phyloP scores from a whole-genome alignment of 176 grass and related monocot genomes.

The Carex scoparia region DNA sequence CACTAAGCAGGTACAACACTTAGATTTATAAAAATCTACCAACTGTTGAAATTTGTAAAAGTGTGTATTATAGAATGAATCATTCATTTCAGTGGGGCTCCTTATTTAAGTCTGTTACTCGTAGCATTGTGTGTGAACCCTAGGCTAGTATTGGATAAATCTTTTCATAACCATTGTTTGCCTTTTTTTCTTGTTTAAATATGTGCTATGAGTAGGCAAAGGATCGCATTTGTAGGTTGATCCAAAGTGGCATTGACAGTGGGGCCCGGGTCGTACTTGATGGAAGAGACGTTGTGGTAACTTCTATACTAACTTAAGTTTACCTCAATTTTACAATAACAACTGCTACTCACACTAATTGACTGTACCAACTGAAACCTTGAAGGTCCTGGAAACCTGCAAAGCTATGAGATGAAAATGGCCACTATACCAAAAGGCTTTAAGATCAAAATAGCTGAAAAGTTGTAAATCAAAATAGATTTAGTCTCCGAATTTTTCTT shows the following conservation, averaged over 20 bases:
- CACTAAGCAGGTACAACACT: conserved; percentile 56
- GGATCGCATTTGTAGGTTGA: conserved; percentile 89
- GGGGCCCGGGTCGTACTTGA: conserved; percentile 79
- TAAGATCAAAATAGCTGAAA: background rate
- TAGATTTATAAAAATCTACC: conserved; percentile 1
- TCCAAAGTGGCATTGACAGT: conserved; percentile 73
- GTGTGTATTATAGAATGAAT: background rate
- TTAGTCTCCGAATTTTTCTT: background rate
- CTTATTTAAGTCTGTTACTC: background rate
- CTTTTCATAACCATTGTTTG: background rate
- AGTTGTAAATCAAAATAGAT: background rate
- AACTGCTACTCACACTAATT: background rate
- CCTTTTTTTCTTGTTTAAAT: conserved; percentile 10
- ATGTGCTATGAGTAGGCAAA: conserved; percentile 53
- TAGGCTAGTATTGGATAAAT: background rate
- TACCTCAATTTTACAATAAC: background rate
- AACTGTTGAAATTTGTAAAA: background rate
- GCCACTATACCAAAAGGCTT: background rate
- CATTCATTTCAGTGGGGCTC: background rate
- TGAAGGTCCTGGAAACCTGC: background rate
- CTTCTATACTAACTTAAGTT: background rate
- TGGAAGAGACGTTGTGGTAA: conserved; percentile 76
- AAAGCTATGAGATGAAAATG: background rate
- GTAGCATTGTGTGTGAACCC: background rate
- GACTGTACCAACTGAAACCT: background rate